Evolutionary conservation across 1,139 yeast genomes (phyloP), one percentile per base, ranked within the genome.

Genomic region (Meyerozyma guilliermondii): DNA sequence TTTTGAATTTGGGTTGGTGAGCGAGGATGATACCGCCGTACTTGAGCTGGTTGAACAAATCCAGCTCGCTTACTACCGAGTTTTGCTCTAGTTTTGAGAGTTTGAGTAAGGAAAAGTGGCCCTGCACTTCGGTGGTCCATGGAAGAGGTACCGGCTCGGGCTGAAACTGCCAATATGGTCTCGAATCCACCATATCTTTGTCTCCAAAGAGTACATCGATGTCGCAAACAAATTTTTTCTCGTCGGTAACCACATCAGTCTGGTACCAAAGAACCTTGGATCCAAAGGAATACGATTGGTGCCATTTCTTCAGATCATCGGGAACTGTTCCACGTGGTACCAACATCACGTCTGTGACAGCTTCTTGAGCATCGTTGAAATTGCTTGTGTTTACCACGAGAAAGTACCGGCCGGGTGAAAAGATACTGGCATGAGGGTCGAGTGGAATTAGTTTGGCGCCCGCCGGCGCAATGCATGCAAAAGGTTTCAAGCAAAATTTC

Each of bases 1-100:
- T 53, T 48, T 63, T 68, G 47, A 61, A 65, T 16, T 55, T 57
- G 24, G 40, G 8, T 10, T 35, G 41, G 9, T 34, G n/a, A 2
- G 48, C 41, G 4, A 41, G 14, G 8, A 49, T 26, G 10, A 42
- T n/a, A 18, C 42, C 46, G 26, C 37, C 26, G 36, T 39, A 13
- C 29, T 18, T 40, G 31, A 17, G 41, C 30, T 11, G 33, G 26
- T 22, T 41, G 38, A 34, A 43, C 17, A 7, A 38, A 14, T 9
- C 41, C 34, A 6, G 29, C 38, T 46, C 43, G 11, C 40, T 38
- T 9, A 35, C 16, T 4, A 27, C 18, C 16, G 7, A 6, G 22
- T 5, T 24, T 13, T n/a, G 28, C n/a, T 36, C 20, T 16, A 16
- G 17, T 11, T 14, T 9, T 14, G 20, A 7, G 14, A 36, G 28